phyloP scores from a whole-genome alignment of 1,139 yeast species.

The Yamadazyma epiphylla region DNA sequence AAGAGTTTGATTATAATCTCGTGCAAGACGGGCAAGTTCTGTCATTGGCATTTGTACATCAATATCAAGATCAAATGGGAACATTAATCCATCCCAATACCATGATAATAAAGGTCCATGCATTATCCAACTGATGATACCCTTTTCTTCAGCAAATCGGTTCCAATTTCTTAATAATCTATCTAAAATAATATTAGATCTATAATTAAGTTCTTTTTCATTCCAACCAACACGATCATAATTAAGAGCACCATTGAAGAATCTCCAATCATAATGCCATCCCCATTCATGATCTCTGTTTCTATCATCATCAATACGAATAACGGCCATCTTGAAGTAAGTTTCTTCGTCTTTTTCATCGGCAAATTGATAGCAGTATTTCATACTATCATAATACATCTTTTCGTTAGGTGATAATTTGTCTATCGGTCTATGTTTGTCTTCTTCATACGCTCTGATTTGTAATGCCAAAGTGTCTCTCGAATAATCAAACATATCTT shows the following conservation, averaged over 20 bases:
- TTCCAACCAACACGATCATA: slow-evolving; percentile 26
- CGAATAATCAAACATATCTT: slow-evolving; percentile 21
- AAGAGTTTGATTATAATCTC: slow-evolving; percentile 26
- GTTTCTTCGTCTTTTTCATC: slow-evolving; percentile 21
- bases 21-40: slow-evolving; percentile 23
- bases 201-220: slow-evolving; percentile 18
- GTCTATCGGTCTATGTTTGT: slow-evolving; percentile 3
- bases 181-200: slow-evolving; percentile 24
- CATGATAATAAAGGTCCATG: slow-evolving; percentile 28
- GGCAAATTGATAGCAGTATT: slow-evolving; percentile 16
- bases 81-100: slow-evolving; percentile 44
- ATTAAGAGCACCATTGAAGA: slow-evolving; percentile 32
- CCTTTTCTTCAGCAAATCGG: slow-evolving; percentile 27
- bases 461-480: slow-evolving; percentile 15
- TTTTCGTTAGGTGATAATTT: slow-evolving; percentile 16
- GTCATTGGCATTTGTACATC: slow-evolving; percentile 33
- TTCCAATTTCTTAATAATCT: slow-evolving; percentile 28
- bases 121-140: slow-evolving; percentile 26
- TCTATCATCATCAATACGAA: slow-evolving; percentile 19
- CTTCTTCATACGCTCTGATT: slow-evolving; percentile 15
- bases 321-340: slow-evolving; percentile 33
- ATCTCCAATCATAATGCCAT: slow-evolving; percentile 40
- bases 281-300: slow-evolving; percentile 29
- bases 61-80: slow-evolving; percentile 31
- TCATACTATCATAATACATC: slow-evolving; percentile 22